Evolutionary conservation across 108 stramenopile genomes (phyloP).

Genomic region (Discostella pseudostelligera): DNA sequence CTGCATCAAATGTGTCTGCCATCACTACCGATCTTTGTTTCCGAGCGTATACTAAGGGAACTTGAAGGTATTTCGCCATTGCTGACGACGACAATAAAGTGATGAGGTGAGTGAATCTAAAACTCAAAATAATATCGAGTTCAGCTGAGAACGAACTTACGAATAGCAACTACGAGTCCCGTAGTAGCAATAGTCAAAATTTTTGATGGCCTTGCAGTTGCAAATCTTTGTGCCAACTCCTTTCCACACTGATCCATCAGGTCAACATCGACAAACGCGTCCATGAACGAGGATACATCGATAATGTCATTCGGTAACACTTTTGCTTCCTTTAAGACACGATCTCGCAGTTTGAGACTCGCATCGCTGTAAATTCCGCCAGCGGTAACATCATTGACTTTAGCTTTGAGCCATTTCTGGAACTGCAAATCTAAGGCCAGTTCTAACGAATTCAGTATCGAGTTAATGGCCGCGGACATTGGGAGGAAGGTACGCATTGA

Average conservation of each 20-base stretch:
- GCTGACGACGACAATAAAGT: conserved; percentile 15
- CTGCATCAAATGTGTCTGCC: conserved; percentile 80
- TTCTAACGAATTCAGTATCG: conserved; percentile 70
- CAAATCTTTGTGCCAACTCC: conserved; percentile 73
- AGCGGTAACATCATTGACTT: conserved; percentile 50
- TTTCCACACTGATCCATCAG: conserved; percentile 88
- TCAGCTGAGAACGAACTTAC: conserved; percentile 11
- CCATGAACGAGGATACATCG: conserved; percentile 89
- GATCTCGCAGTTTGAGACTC: conserved; percentile 75
- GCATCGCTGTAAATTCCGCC: conserved; percentile 42
- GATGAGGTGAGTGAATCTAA: not conserved
- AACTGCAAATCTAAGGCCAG: conserved; percentile 74
- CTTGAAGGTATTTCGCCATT: conserved; percentile 82
- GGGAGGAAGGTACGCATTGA: conserved; percentile 74
- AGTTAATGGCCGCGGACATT: conserved; percentile 64
- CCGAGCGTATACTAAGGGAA: conserved; percentile 85
- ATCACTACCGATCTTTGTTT: conserved; percentile 89
- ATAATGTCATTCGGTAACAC: conserved; percentile 87
- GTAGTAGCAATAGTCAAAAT: conserved; percentile 90
- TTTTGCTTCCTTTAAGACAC: conserved; percentile 81
- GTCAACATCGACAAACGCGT: conserved; percentile 79
- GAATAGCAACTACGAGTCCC: conserved; percentile 82
- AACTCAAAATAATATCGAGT: too few species aligned
- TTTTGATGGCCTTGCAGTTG: conserved; percentile 67
- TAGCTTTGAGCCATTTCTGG: conserved; percentile 65